These are phyloP conservation scores for Eugenia klotzschiana DNA, from an alignment of 441 rosid genomes.

Conservation along the genomic window DNA sequence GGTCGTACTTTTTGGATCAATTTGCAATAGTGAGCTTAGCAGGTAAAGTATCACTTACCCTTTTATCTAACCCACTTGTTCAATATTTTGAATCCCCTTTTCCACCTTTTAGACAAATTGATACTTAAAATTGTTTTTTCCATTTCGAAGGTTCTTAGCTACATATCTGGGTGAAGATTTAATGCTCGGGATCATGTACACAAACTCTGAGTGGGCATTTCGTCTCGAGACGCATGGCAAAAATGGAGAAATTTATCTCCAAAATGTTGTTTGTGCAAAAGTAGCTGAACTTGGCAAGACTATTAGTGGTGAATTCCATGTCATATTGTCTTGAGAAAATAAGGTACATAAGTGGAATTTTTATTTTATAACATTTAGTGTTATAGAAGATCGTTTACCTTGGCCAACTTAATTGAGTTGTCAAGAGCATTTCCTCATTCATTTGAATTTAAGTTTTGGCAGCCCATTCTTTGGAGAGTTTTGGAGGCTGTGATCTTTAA, in stretches of 20 bases:
- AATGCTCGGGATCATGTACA: conserved; percentile 56
- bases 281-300: conserved; percentile 23
- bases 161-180: conserved; percentile 51
- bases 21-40: conserved; percentile 27
- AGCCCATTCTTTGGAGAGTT: background rate
- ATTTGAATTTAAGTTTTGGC: background rate
- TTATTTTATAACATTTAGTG: background rate
- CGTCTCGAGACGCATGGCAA: conserved; percentile 17
- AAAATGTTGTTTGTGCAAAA: conserved; percentile 20
- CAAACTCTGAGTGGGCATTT: conserved; percentile 19
- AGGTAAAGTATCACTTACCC: conserved; percentile 15
- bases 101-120: background rate
- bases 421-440: background rate
- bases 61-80: background rate
- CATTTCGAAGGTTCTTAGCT: conserved; percentile 30
- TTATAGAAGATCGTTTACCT: background rate
- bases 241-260: conserved; percentile 21
- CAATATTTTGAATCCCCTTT: background rate
- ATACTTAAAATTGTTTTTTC: background rate
- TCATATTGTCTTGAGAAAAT: no score
- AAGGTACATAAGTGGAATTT: conserved; percentile 12
- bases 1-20: conserved; percentile 61
- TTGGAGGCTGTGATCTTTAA: conserved; percentile 22
- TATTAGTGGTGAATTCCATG: conserved; percentile 24
- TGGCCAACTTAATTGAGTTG: background rate